phyloP scores from a whole-genome alignment of 2,329 filamentous ascomycete genomes.

The Neonectria hederae region DNA sequence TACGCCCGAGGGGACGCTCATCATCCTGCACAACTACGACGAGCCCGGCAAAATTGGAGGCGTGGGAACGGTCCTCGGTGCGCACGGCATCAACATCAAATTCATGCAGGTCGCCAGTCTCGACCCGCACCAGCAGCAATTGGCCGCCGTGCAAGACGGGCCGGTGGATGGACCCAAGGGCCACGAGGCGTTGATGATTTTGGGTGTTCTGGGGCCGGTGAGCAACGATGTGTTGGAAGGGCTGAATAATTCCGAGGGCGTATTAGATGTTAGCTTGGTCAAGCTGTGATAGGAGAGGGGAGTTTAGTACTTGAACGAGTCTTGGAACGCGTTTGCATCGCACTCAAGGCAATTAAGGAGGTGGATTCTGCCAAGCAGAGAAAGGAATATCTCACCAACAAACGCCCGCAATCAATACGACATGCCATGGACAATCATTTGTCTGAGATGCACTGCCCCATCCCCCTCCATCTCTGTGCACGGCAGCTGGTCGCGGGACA shows the following conservation, averaged over 20 bases:
- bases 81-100: slow-evolving; percentile 77
- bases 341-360: neutral
- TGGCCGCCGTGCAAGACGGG: slow-evolving; percentile 33
- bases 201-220: slow-evolving; percentile 76
- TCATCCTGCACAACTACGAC: slow-evolving; percentile 86
- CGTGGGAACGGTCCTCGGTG: slow-evolving; percentile 76
- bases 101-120: slow-evolving; percentile 79
- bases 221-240: slow-evolving; percentile 63
- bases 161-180: slow-evolving; percentile 43
- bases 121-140: slow-evolving; percentile 37
- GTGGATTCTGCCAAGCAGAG: neutral
- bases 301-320: neutral
- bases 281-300: slow-evolving; percentile 45
- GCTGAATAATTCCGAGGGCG: slow-evolving; percentile 60
- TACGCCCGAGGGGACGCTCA: slow-evolving; percentile 74
- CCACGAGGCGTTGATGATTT: slow-evolving; percentile 83
- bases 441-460: neutral
- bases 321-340: neutral
- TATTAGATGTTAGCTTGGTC: slow-evolving; percentile 65
- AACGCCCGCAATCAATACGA: neutral
- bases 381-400: neutral
- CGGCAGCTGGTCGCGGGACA: slow-evolving; percentile 5
- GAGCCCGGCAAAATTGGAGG: slow-evolving; percentile 84
- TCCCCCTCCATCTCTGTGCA: neutral
- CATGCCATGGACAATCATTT: neutral